Conservation (phyloP, 2,329 filamentous ascomycete genomes). For the Thelonectria blattea region DNA sequence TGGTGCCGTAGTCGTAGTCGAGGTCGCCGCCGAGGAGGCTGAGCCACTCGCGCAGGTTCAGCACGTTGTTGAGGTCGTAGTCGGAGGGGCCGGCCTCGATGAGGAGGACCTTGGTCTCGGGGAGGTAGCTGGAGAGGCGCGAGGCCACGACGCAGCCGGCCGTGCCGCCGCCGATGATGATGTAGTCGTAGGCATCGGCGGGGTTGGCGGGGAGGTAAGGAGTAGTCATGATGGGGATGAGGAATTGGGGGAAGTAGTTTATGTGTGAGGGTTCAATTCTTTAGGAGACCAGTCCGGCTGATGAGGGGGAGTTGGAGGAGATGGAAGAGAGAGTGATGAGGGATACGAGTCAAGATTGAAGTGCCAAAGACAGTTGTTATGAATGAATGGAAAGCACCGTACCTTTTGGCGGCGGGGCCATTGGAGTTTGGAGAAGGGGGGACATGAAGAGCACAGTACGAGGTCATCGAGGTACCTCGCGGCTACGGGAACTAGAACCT, state of each 20-base stretch:
- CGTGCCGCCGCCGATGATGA: slow-evolving; percentile 85
- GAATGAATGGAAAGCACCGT: too few relatives aligned
- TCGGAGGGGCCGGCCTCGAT: slow-evolving; percentile 91
- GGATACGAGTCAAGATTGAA: not conserved
- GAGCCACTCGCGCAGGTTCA: slow-evolving; percentile 88
- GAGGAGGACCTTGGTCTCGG: slow-evolving; percentile 79
- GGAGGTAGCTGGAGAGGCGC: slow-evolving; percentile 81
- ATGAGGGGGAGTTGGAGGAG: slow-evolving; percentile 9
- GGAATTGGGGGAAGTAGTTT: slow-evolving; percentile 3
- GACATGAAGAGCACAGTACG: slow-evolving; percentile 13
- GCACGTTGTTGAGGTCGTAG: slow-evolving; percentile 84
- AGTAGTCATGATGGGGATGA: slow-evolving; percentile 66
- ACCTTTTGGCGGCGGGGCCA: too few relatives aligned
- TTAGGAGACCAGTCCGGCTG: slow-evolving; percentile 6
- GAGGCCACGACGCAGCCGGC: slow-evolving; percentile 85
- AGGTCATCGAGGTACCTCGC: slow-evolving; percentile 19
- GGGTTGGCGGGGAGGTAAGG: slow-evolving; percentile 68
- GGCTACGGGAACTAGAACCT: slow-evolving; percentile 10
- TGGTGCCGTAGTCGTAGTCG: slow-evolving; percentile 90
- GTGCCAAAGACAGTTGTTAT: slow-evolving; percentile 7
- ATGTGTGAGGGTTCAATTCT: not conserved
- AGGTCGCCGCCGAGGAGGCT: slow-evolving; percentile 83
- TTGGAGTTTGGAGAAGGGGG: not conserved
- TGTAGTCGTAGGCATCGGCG: slow-evolving; percentile 77
- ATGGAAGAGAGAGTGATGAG: not conserved